Percentiles rank a stretch among this genome's conserved stretches.
Evolutionary conservation across 768 basidiomycete species (phyloP).

Genomic region (Amanita subjunquillea): DNA sequence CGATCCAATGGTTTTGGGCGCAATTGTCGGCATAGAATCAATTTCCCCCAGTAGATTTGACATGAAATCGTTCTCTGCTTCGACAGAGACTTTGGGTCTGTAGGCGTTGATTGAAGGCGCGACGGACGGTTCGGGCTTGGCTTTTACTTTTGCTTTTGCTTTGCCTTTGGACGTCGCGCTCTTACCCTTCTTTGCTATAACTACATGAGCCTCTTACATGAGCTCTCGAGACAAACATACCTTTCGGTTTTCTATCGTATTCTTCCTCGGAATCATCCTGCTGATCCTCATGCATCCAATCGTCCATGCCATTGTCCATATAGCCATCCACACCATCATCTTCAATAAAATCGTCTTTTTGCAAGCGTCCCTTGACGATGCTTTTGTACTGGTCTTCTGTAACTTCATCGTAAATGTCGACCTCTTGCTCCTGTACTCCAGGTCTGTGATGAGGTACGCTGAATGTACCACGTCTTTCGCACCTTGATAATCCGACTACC

Average conservation of each 20-base stretch:
- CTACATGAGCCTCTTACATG: neutral
- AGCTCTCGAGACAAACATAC: slow-evolving; percentile 16
- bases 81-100: slow-evolving; percentile 61
- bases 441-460: neutral
- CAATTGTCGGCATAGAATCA: slow-evolving; percentile 34
- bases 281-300: slow-evolving; percentile 61
- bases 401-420: slow-evolving; percentile 79
- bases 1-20: slow-evolving; percentile 18
- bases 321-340: slow-evolving; percentile 91
- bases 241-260: slow-evolving; percentile 29
- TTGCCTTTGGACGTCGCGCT: slow-evolving; percentile 24
- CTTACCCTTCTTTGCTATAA: slow-evolving; percentile 31
- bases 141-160: slow-evolving; percentile 39
- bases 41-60: slow-evolving; percentile 65
- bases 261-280: slow-evolving; percentile 53
- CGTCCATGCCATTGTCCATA: slow-evolving; percentile 94
- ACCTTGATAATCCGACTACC: slow-evolving; percentile 53
- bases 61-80: slow-evolving; percentile 89
- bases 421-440: slow-evolving; percentile 40
- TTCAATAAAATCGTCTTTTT: slow-evolving; percentile 87
- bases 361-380: slow-evolving; percentile 76
- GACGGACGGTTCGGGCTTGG: slow-evolving; percentile 36
- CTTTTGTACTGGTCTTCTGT: slow-evolving; percentile 80
- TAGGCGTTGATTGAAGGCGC: slow-evolving; percentile 71
- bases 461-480: slow-evolving; percentile 8